These are phyloP conservation scores for Skeletonema potamos DNA, from an alignment of 108 stramenopile genomes.

Conservation along the genomic window DNA sequence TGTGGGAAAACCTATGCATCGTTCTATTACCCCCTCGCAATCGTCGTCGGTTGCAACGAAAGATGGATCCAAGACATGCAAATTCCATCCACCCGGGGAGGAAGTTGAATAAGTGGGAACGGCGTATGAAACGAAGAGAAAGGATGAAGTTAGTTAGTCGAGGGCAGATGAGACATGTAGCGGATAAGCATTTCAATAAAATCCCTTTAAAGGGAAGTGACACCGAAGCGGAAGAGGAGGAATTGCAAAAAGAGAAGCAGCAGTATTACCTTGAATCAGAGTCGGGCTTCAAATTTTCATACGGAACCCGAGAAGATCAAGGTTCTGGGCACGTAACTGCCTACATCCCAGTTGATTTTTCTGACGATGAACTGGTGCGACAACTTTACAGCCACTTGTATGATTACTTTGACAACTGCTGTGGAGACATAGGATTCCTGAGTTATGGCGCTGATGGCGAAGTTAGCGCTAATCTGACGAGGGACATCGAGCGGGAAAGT, in stretches of 20 bases:
- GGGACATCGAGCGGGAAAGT: background rate
- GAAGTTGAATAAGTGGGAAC: slow-evolving; percentile 57
- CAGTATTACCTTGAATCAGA: slow-evolving; percentile 10
- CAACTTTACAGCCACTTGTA: slow-evolving; percentile 62
- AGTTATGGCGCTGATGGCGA: slow-evolving; percentile 24
- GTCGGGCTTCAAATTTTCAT: slow-evolving; percentile 71
- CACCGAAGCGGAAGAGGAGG: background rate
- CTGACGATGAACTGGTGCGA: slow-evolving; percentile 63
- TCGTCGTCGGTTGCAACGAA: background rate
- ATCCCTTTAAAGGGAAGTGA: background rate
- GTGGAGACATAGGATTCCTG: slow-evolving; percentile 43
- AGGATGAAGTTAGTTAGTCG: slow-evolving; percentile 7
- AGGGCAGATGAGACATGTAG: slow-evolving; percentile 15
- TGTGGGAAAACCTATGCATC: slow-evolving; percentile 73
- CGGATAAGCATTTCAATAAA: background rate
- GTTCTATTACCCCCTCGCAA: slow-evolving; percentile 53
- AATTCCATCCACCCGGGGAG: slow-evolving; percentile 26
- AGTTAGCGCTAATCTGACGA: slow-evolving; percentile 17
- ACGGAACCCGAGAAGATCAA: slow-evolving; percentile 58
- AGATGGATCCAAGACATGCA: background rate
- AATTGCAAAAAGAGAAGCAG: slow-evolving; percentile 14
- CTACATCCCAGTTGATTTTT: slow-evolving; percentile 75
- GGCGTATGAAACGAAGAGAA: slow-evolving; percentile 45
- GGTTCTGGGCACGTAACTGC: slow-evolving; percentile 54
- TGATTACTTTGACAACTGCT: slow-evolving; percentile 56